phyloP scores from a whole-genome alignment of 805 yeast genomes.

The Yamadazyma sp. region DNA sequence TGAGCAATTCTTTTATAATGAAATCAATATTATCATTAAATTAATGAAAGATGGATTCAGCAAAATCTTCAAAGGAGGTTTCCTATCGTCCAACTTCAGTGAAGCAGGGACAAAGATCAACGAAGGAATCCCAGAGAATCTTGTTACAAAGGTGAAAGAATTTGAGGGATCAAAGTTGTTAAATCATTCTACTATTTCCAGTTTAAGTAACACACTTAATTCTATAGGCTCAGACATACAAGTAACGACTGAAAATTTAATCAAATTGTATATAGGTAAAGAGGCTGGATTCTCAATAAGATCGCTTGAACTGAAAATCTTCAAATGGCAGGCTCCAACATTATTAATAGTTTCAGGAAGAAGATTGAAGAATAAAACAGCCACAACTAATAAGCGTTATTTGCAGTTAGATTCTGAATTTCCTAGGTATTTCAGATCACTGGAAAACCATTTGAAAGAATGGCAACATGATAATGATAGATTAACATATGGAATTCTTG shows the following conservation, averaged over 20 bases:
- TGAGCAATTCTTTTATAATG: constrained; percentile 14
- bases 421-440: constrained; percentile 32
- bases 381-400: constrained; percentile 43
- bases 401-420: constrained; percentile 49
- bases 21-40: constrained; percentile 1
- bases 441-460: constrained; percentile 17
- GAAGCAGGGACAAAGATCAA: background rate
- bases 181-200: constrained; percentile 37
- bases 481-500: constrained; percentile 60
- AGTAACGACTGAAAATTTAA: constrained; percentile 45
- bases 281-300: constrained; percentile 85
- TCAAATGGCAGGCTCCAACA: constrained; percentile 91
- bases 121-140: constrained; percentile 2
- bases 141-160: constrained; percentile 7
- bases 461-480: constrained; percentile 43
- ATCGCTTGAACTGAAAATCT: constrained; percentile 75
- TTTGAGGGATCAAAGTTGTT: constrained; percentile 36
- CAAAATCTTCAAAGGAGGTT: constrained; percentile 26
- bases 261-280: constrained; percentile 68
- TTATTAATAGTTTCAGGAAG: constrained; percentile 68
- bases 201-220: constrained; percentile 31
- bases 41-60: constrained; percentile 16
- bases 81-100: constrained; percentile 19
- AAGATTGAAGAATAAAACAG: constrained; percentile 36
- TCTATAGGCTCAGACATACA: constrained; percentile 25